Evolutionary conservation across 305 asterid species (phyloP), one percentile per base, ranked within the genome.

Genomic region (Ajuga reptans): DNA sequence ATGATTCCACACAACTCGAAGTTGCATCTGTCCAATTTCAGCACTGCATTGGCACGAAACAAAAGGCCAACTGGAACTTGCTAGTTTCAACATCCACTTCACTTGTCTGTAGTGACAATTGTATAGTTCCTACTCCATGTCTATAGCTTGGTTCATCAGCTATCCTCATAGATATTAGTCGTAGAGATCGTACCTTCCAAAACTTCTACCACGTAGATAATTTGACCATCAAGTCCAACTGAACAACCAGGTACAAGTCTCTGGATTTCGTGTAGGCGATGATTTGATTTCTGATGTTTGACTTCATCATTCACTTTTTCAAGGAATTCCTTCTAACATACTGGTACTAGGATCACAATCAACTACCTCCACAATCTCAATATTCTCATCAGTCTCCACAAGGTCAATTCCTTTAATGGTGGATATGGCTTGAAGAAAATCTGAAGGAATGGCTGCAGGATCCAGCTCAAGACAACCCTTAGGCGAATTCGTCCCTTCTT

Each of bases 381-480:
- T 16, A 9, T 78, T 75, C 18, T 74, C 76, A 34, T 72, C 80
- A 14, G 36, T 72, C 78, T 84, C 84, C 70, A 64, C 27, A 12
- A 73, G 68, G 64, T 80, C 80, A 12, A 77, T 69, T 50, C 52
- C 80, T 57, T 83, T 78, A 36, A 68, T 29, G 42, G 71, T 79
- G 18, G 83, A 71, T 34, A 77, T 66, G 4, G 85, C 83, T 76
- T 86, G 84, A 76, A 94, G 89, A 72, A 89, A 80, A 52, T 89
- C 89, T 59, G 71, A 67, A 39, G 99, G 90, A 47, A 81, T 80
- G 75, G 97, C 94, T 37, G 96, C 96, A 24, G 99, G 96, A 71
- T 94, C 99, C 77, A 94, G 84, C 89, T 94, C 95, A 70, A 70
- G 80, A 77, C 84, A 89, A 73, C 88, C 95, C 84, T 79, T 81